A percentile compares a stretch with the other conserved stretches of the same genome.
phyloP scores from a whole-genome alignment of 2,329 filamentous ascomycete genomes.

The Cercospora canescens region DNA sequence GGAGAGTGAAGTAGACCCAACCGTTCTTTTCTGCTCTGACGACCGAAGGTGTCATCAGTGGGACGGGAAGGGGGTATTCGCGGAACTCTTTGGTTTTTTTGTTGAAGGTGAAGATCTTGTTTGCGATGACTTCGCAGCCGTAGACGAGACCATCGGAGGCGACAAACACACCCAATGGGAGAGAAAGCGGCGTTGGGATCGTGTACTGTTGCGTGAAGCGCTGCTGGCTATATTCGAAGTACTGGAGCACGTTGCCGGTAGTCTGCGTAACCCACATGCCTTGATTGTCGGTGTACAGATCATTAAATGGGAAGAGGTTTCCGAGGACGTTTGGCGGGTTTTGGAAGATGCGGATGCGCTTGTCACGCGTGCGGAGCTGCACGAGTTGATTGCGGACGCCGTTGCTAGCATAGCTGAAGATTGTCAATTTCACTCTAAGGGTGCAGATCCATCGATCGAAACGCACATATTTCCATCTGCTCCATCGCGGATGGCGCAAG shows the following conservation, averaged over 20 bases:
- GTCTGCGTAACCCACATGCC: slow-evolving; percentile 27
- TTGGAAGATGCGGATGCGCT: slow-evolving; percentile 21
- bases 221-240: slow-evolving; percentile 19
- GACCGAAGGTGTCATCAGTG: slow-evolving; percentile 21
- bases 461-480: slow-evolving; percentile 26
- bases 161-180: slow-evolving; percentile 22
- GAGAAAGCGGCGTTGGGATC: slow-evolving; percentile 17
- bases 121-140: slow-evolving; percentile 19
- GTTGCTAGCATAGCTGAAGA: slow-evolving; percentile 13
- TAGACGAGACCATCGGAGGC: slow-evolving; percentile 21
- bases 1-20: slow-evolving; percentile 20
- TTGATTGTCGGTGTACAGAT: slow-evolving; percentile 18
- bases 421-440: neutral
- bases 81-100: slow-evolving; percentile 6
- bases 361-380: slow-evolving; percentile 14
- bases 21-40: slow-evolving; percentile 18
- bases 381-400: slow-evolving; percentile 27
- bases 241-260: slow-evolving; percentile 20
- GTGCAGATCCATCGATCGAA: neutral
- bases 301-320: slow-evolving; percentile 26
- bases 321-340: slow-evolving; percentile 18
- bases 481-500: slow-evolving; percentile 19
- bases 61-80: slow-evolving; percentile 17
- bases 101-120: slow-evolving; percentile 21
- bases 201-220: slow-evolving; percentile 16